These are phyloP conservation scores for Leccinum uliginosum DNA, from an alignment of 768 basidiomycete genomes.

Conservation along the genomic window DNA sequence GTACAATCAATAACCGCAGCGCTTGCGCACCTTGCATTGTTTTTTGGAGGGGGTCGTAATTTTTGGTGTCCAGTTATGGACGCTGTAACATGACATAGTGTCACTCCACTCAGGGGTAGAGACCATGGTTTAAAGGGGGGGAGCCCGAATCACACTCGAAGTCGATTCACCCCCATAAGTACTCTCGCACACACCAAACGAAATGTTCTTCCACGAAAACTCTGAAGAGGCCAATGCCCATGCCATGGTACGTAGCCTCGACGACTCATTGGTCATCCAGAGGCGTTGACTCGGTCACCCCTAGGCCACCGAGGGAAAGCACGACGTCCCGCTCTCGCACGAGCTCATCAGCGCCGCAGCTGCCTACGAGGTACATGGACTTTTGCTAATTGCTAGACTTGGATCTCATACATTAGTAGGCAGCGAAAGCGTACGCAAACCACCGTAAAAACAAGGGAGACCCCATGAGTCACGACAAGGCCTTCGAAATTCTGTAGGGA, in stretches of 20 bases:
- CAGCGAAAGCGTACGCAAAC: constrained; percentile 27
- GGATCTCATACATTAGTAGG: constrained; percentile 9
- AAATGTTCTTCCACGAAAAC: constrained; percentile 23
- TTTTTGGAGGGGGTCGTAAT: too few species aligned
- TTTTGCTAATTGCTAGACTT: not conserved
- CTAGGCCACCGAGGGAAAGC: constrained; percentile 14
- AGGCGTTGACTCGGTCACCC: not conserved
- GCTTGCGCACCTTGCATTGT: too few species aligned
- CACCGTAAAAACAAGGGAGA: constrained; percentile 17
- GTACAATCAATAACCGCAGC: too few species aligned
- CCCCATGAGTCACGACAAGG: constrained; percentile 22
- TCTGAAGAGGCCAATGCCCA: constrained; percentile 26
- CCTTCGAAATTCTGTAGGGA: constrained; percentile 24
- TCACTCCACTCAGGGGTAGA: not conserved
- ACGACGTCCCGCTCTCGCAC: constrained; percentile 23
- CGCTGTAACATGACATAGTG: not conserved
- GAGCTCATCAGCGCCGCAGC: constrained; percentile 27
- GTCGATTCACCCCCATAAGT: not conserved
- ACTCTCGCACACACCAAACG: not conserved
- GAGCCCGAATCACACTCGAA: not conserved
- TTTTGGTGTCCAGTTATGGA: too few species aligned
- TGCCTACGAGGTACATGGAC: constrained; percentile 20
- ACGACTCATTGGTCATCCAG: not conserved
- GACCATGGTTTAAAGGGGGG: not conserved
- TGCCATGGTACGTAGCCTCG: constrained; percentile 2